Evolutionary conservation across 768 basidiomycete species (phyloP), one percentile per base, ranked within the genome.

Genomic region (Leucosporidium yakuticum): DNA sequence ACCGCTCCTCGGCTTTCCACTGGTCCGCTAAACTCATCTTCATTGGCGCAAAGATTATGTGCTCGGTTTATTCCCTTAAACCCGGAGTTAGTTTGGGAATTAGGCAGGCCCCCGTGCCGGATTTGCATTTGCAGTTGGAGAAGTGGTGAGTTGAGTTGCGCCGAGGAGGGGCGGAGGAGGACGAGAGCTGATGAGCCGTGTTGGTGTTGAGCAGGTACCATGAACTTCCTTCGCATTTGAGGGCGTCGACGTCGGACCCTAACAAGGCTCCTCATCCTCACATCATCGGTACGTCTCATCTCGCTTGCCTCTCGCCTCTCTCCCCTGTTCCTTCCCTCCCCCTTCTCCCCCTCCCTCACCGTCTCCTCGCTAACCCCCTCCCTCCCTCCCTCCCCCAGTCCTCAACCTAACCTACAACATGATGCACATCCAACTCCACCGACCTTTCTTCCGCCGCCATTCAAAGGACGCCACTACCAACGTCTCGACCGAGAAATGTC

Each of bases 401-500:
- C 62, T 69, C 36, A 64, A 72, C 39, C 49, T 51, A n/a, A 20
- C 34, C 0, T 65, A 60, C 50, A 51, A 69, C 51, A 59, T 59
- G 55, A 57, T 69, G n/a, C 65, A 67, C 49, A 69, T 72, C 60
- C 36, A 44, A n/a, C 56, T 72, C 0, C 71, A 72, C 14, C 67
- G 71, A 4, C 71, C 71, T 27, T 69, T 60, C 44, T 60, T 60
- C 44, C 59, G 59, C 59, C 59, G 59, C 5, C 23, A n/a, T 14
- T 31, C 57, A 1, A 34, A 36, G 11, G 57, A 58, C 21, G 23
- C 32, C 17, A 31, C 57, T 3, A 58, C 11, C 21, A 68, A 68
- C 53, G 25, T 72, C 60, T 60, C 58, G 25, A 72, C 71, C 7
- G 62, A 72, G 7, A 69, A 72, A 51, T 72, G 71, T 32, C 53